Base-by-base conservation (phyloP, 2,329 filamentous ascomycete species). In the Xylaria sp. region DNA sequence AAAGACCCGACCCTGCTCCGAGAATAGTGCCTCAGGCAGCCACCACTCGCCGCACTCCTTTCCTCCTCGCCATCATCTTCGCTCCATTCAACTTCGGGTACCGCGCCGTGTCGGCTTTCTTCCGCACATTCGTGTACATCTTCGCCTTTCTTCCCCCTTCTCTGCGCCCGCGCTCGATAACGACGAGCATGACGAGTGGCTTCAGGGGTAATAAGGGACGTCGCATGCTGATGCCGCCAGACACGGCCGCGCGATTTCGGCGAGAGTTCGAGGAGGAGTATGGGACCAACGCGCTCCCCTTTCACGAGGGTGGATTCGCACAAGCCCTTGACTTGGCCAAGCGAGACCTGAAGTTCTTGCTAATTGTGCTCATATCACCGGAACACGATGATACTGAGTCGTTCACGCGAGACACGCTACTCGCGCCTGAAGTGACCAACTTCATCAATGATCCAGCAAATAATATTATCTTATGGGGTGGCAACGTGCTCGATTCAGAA, bases 221-320 rank as follows among this genome's bases (percentile, higher is more conserved):
- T 41, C 87, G 93, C 73, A 88, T 93, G 74, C 83, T 98, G 54
- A 92, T 92, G 77, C 94, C 95, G 1, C 89, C 92, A 66, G 96
- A 99, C 77, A 95, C 94, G 0, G 94, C 95, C 0, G 91, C 92
- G 32, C 87, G 96, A 39, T 97, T 98, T 80, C 92, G 93, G 76
- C 89, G 95, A 9, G 94, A 98, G 75, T 97, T 99, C 74, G 94
- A 97, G 76, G 96, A 99, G 81, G 93, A 97, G 76, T 96, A 98
- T 77, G 94, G 94, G 0, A 82, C 85, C 20, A 88, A 90, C 58
- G 85, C 84, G 4, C 82, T 98, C 4, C 90, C 92, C 0, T 97
- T 97, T 80, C 90, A 91, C 74, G 94, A 98, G 77, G 92, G 92
- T 61, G 94, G 95, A 4, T 96, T 98, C 78, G 94, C 97, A 5